Evolutionary conservation across 352 stramenopile genomes (phyloP).

Genomic region (Bremia lactucae): DNA sequence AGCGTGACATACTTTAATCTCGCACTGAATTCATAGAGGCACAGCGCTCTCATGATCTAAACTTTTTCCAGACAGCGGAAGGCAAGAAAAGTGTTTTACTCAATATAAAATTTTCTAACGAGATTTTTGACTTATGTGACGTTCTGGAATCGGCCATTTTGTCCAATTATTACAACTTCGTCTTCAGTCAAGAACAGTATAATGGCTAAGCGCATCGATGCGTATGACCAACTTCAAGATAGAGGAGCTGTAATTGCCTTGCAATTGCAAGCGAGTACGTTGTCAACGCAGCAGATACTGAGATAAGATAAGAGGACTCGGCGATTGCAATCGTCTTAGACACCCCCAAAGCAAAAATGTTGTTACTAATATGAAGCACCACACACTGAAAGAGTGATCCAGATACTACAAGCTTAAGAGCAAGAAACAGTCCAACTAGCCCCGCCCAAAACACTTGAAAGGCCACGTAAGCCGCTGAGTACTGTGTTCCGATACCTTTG

Average conservation of each 20-base stretch:
- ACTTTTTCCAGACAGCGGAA: no score
- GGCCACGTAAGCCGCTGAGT: slow-evolving; percentile 21
- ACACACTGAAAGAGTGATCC: slow-evolving; percentile 44
- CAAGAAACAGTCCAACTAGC: slow-evolving; percentile 37
- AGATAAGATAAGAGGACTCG: slow-evolving; percentile 1
- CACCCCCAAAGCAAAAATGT: slow-evolving; percentile 31
- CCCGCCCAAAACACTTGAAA: slow-evolving; percentile 34
- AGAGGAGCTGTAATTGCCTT: slow-evolving; percentile 14
- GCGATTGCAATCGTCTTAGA: slow-evolving; percentile 13
- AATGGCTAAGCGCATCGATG: no score
- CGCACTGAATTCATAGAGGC: no score
- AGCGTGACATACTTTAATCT: no score
- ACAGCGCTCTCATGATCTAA: no score
- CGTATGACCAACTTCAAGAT: no score
- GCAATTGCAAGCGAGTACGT: slow-evolving; percentile 14
- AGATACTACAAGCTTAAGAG: slow-evolving; percentile 21
- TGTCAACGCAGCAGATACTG: slow-evolving; percentile 1
- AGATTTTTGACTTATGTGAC: no score
- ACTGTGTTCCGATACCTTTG: slow-evolving; percentile 12
- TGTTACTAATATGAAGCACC: slow-evolving; percentile 51
- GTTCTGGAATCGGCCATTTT: no score
- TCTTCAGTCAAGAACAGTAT: no score
- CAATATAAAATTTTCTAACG: no score
- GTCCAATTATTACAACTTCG: no score
- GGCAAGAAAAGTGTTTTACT: no score